These are phyloP conservation scores for Trichoderma koningii DNA, from an alignment of 2,329 filamentous ascomycete genomes.

Conservation along the genomic window DNA sequence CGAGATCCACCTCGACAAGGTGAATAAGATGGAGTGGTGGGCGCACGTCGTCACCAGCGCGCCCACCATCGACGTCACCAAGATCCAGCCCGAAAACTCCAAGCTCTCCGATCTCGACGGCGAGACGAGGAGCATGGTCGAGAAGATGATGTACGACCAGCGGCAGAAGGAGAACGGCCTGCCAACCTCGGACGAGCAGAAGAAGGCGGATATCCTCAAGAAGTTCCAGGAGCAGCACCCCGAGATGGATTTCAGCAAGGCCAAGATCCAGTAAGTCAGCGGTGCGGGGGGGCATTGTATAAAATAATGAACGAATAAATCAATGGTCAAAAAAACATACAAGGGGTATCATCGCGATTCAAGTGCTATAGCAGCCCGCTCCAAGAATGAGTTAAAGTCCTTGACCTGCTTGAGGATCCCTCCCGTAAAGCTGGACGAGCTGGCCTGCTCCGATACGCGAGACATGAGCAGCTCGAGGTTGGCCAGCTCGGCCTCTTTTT, in stretches of 20 bases:
- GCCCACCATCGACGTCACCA: constrained; percentile 90
- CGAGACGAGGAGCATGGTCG: constrained; percentile 93
- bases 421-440: constrained; percentile 51
- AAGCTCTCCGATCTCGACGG: constrained; percentile 92
- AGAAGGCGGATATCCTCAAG: constrained; percentile 88
- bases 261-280: constrained; percentile 58
- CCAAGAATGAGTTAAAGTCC: constrained; percentile 65
- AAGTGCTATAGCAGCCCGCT: constrained; percentile 59
- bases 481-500: constrained; percentile 53
- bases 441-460: constrained; percentile 57
- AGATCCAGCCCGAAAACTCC: constrained; percentile 91
- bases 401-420: constrained; percentile 58
- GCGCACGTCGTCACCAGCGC: constrained; percentile 82
- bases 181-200: constrained; percentile 90
- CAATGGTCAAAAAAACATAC: not conserved
- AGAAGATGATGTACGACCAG: constrained; percentile 99
- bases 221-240: constrained; percentile 84
- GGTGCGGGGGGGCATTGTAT: not conserved
- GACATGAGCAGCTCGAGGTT: constrained; percentile 61
- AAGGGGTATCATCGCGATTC: constrained; percentile 46
- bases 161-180: constrained; percentile 90
- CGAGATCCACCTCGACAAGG: constrained; percentile 88
- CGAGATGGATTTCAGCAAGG: constrained; percentile 72
- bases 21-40: constrained; percentile 99
- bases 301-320: constrained; percentile 22